Evolutionary conservation across 2,329 filamentous ascomycete genomes (phyloP), one percentile per base, ranked within the genome.

Genomic region (Curvularia sp.): DNA sequence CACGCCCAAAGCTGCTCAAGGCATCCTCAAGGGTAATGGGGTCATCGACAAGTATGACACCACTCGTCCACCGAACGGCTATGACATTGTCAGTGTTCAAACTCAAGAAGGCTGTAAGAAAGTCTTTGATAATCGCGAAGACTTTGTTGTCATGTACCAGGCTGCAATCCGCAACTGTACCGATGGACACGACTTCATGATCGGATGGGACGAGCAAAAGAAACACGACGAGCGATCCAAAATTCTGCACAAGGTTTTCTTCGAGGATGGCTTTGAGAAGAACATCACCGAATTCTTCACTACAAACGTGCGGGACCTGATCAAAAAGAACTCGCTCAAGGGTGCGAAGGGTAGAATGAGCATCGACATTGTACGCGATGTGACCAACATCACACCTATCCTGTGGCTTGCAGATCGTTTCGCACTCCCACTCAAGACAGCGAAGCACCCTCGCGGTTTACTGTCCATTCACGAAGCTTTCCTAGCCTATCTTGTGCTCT

Each of bases 371-470:
- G 80, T 91, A 9, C 84, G 87, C 23, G 87, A 91, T 59, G 84
- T 92, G 1, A 88, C 86, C 25, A 92, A 92, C 69, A 77, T 90
- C 25, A 84, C 82, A 0, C 88, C 89, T 5, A 85, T 87, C 3
- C 81, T 86, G 65, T 91, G 85, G 67, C 79, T 90, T 39, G 86
- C 84, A 0, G 80, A 88, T 2, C 82, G 83, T 4, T 89, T 91
- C 71, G 85, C 86, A 48, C 78, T 92, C 3, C 88, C 89, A 0
- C 79, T 92, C 38, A 90, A 91, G 78, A 87, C 85, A 0, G 72
- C 75, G 2, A 80, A 85, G 10, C 84, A 86, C 49, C 84, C 86
- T 2, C 84, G 82, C 64, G 89, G 89, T 2, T 51, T 84, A 7
- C 45, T 84, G 18, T 78, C 80, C 0, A 65, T 81, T 15, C 75